Conservation (phyloP, 306 rosid species). For the Aeschynomene evenia region DNA sequence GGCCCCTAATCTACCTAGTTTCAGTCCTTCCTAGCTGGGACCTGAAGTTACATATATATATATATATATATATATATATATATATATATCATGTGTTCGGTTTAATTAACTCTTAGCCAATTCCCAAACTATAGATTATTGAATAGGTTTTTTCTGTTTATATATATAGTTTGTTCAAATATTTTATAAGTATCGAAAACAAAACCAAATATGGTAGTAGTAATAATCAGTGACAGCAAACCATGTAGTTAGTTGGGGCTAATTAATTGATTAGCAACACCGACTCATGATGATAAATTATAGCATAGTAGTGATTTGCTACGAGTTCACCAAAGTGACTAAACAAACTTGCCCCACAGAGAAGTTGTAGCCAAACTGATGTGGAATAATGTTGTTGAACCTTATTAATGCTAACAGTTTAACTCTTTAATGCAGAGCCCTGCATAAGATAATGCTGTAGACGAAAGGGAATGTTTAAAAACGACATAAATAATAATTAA, state of each 20-base stretch:
- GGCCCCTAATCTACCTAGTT: neutral
- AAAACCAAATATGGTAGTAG: too few relatives aligned
- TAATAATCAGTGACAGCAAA: neutral
- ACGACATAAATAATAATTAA: neutral
- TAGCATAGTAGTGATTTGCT: neutral
- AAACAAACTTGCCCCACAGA: neutral
- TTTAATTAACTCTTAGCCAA: too few relatives aligned
- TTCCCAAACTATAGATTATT: too few relatives aligned
- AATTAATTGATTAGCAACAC: neutral
- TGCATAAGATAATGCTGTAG: neutral
- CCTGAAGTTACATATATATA: neutral
- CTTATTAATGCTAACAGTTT: neutral
- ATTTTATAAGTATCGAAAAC: too few relatives aligned
- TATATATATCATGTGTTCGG: too few relatives aligned
- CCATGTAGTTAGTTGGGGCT: neutral
- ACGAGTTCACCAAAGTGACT: neutral
- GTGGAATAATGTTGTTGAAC: neutral
- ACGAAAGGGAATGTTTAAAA: neutral
- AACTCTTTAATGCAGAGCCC: neutral
- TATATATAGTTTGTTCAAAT: too few relatives aligned
- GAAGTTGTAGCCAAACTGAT: slow-evolving; percentile 3
- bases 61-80: too few relatives aligned
- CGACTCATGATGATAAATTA: neutral
- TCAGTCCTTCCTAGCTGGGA: neutral
- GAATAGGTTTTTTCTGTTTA: too few relatives aligned